Base-by-base conservation (phyloP, 2,329 filamentous ascomycete genomes). In the Aspergillus pseudoterreus region DNA sequence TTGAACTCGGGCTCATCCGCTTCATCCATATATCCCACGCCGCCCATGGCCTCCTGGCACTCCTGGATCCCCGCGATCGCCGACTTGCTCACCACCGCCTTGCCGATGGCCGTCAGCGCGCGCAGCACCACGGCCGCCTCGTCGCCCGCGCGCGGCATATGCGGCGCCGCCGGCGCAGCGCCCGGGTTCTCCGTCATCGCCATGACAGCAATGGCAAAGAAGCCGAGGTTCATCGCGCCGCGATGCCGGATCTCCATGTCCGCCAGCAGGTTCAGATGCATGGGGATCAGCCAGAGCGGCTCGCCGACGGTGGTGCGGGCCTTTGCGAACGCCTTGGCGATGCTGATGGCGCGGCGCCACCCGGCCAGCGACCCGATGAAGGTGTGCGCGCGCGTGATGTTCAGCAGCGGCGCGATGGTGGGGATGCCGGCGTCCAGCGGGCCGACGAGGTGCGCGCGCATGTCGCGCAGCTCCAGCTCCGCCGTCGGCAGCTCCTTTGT, bases 401-500 rank as follows among this genome's bases (percentile, higher is more conserved):
- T 89, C 6, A 91, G 74, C 12, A 92, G 74, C 1, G 82, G 82
- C 36, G 80, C 78, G 52, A 91, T 87, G 59, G 88, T 85, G 21
- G 82, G 79, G 27, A 88, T 78, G 1, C 87, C 88, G 38, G 80
- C 71, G 1, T 87, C 86, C 55, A 87, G 78, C 3, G 78, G 71
- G 5, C 88, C 88, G 24, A 92, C 71, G 5, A 90, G 75, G 76
- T 84, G 84, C 4, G 74, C 84, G 2, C 84, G 79, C 76, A 82
- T 82, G n/a, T 74, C 77, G 14, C 77, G 73, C 2, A 88, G 75
- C 53, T 86, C 84, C 0, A 91, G 77, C 65, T 91, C 87, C 0
- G 86, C 87, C 0, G 87, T 90, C 0, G 87, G 86, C 0, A 91
- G 73, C 0, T 83, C 77, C 43, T 81, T 81, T 0, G 86, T 90